phyloP scores from a whole-genome alignment of 768 basidiomycete species.

The Suillus hirtellus region DNA sequence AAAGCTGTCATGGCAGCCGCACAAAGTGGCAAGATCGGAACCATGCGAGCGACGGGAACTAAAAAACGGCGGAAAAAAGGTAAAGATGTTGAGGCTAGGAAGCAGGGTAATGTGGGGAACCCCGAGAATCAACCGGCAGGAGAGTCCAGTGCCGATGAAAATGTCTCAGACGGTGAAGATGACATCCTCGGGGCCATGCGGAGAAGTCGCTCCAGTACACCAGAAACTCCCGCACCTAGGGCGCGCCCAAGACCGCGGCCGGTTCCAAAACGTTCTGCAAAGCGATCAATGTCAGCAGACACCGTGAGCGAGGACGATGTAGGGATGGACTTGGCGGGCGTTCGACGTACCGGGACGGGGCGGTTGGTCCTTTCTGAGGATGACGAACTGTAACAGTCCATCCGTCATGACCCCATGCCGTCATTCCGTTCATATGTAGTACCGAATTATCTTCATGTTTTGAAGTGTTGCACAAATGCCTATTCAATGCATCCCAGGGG shows the following conservation, averaged over 20 bases:
- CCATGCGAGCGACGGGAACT: slow-evolving; percentile 50
- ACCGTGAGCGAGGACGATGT: background rate
- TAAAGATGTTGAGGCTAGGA: slow-evolving; percentile 47
- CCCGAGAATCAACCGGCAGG: slow-evolving; percentile 34
- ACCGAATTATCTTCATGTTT: slow-evolving; percentile 9
- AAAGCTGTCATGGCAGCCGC: slow-evolving; percentile 49
- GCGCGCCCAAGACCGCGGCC: slow-evolving; percentile 41
- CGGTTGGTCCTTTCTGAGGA: slow-evolving; percentile 40
- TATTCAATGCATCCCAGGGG: background rate
- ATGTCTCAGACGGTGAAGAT: slow-evolving; percentile 26
- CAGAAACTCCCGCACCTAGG: slow-evolving; percentile 20
- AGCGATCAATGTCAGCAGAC: background rate
- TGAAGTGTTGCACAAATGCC: background rate
- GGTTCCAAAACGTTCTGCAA: slow-evolving; percentile 33
- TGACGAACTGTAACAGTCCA: slow-evolving; percentile 32
- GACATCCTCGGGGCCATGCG: slow-evolving; percentile 23
- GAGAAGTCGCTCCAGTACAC: slow-evolving; percentile 25
- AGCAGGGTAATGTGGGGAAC: slow-evolving; percentile 32
- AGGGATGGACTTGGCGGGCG: background rate
- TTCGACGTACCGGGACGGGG: slow-evolving; percentile 26
- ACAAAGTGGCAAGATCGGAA: slow-evolving; percentile 38
- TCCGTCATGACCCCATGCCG: slow-evolving; percentile 9
- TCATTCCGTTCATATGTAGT: slow-evolving; percentile 13
- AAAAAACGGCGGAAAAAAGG: slow-evolving; percentile 56
- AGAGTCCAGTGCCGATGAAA: slow-evolving; percentile 22